phyloP scores from a whole-genome alignment of 352 stramenopile genomes.

The Globisporangium irregulare region DNA sequence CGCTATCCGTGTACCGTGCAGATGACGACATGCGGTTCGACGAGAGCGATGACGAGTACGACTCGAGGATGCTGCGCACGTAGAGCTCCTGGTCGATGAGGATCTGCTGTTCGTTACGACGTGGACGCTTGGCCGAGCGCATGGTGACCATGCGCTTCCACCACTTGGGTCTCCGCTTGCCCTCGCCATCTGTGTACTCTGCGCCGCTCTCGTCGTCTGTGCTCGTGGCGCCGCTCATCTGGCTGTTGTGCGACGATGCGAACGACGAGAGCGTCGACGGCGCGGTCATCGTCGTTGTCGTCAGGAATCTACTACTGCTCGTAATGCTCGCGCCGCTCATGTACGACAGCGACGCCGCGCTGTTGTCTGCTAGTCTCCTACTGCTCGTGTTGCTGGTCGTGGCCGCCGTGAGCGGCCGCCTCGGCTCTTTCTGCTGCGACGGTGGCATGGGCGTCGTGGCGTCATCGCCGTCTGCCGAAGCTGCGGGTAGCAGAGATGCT shows the following conservation, averaged over 20 bases:
- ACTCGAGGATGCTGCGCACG: slow-evolving; percentile 72
- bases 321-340: slow-evolving; percentile 10
- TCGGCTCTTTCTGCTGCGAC: neutral
- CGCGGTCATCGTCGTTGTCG: neutral
- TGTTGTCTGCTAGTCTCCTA: slow-evolving; percentile 9
- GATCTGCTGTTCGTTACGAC: slow-evolving; percentile 15
- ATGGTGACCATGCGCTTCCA: slow-evolving; percentile 37
- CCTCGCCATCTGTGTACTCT: slow-evolving; percentile 23
- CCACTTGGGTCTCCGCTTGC: slow-evolving; percentile 23
- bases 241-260: slow-evolving; percentile 18
- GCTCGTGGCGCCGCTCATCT: slow-evolving; percentile 11
- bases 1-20: slow-evolving; percentile 24
- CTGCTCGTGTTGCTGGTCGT: neutral
- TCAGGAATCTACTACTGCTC: slow-evolving; percentile 16
- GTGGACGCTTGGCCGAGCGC: slow-evolving; percentile 23
- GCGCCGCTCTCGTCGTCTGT: slow-evolving; percentile 10
- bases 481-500: neutral
- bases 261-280: slow-evolving; percentile 19
- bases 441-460: neutral
- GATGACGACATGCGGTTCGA: slow-evolving; percentile 52
- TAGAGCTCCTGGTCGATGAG: slow-evolving; percentile 61
- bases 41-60: slow-evolving; percentile 68
- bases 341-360: slow-evolving; percentile 12
- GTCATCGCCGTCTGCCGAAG: neutral
- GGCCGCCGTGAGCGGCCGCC: neutral